Evolutionary conservation across 768 basidiomycete genomes (phyloP), one percentile per base, ranked within the genome.

Genomic region (Basidioascus undulatus): DNA sequence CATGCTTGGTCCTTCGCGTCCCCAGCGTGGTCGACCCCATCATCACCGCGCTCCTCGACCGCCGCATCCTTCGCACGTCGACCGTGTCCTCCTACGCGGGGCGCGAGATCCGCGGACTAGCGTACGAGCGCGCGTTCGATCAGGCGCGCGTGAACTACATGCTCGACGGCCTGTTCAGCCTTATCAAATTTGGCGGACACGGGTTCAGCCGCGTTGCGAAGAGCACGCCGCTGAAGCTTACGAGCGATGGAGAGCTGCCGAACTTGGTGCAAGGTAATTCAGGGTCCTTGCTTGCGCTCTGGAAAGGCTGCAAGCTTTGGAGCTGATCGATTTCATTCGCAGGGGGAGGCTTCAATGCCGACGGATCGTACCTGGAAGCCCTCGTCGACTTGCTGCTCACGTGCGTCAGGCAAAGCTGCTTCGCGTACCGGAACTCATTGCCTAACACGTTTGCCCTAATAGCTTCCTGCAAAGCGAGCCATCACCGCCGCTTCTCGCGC

Each of bases 11-110:
- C 31, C 27, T 21, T 21, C 44, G 44, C 16, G 27, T 20, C 9
- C 10, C 24, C 53, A 89, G 84, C n/a, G 66, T 89, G 24, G 63
- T 96, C 33, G 89, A 96, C 54, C 86, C 87, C 0, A 67, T 94
- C 9, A 55, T 94, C 21, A 71, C 65, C 48, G 76, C 77, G 32
- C 62, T 92, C 7, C 55, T 82, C 40, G 75, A 81, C 47, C 76
- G 80, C 4, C 52, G 65, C 1, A 70, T 82, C 37, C 62, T 62
- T 13, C 68, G 74, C 32, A 61, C 55, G 9, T 57, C 68, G 16
- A 62, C 63, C 5, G 59, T 59, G 3, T 56, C 61, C 34, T 71
- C 69, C 49, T 59, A 78, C 33, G 67, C 64, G 43, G 76, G 72
- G 37, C 70, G 68, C 47, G 73, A 80, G 42, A 56, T 83, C 10